These are phyloP conservation scores for Phytophthora pini DNA, from an alignment of 352 stramenopile genomes.

Conservation along the genomic window DNA sequence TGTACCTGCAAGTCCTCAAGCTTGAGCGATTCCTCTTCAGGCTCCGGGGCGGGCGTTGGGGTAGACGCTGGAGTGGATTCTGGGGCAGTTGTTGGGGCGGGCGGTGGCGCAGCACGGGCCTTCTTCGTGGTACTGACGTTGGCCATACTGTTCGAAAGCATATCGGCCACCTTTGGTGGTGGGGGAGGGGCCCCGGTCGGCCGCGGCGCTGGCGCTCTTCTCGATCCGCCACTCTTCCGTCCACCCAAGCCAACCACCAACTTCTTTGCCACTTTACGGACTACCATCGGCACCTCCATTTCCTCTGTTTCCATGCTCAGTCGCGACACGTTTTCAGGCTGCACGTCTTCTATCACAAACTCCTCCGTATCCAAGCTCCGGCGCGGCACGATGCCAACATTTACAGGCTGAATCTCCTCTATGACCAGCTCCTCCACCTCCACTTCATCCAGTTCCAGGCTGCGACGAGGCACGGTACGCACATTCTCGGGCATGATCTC, in stretches of 20 bases:
- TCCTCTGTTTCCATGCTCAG: constrained; percentile 31
- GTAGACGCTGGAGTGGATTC: neutral
- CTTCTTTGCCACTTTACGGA: constrained; percentile 55
- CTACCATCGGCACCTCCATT: constrained; percentile 50
- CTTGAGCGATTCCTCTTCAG: constrained; percentile 53
- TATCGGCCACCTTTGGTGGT: constrained; percentile 36
- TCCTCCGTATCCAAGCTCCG: constrained; percentile 21
- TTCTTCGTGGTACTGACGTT: constrained; percentile 30
- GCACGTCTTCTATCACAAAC: constrained; percentile 18
- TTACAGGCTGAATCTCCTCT: constrained; percentile 37
- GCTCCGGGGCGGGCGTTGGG: constrained; percentile 1
- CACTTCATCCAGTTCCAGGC: constrained; percentile 31
- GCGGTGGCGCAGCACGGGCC: constrained; percentile 19
- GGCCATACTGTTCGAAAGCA: constrained; percentile 43
- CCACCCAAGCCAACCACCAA: constrained; percentile 46
- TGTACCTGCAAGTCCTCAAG: constrained; percentile 73
- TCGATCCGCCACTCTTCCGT: constrained; percentile 37
- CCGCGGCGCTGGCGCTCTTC: constrained; percentile 26
- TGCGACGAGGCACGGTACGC: constrained; percentile 32
- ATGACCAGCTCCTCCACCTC: constrained; percentile 35
- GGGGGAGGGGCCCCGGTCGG: constrained; percentile 27
- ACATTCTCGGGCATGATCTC: constrained; percentile 51
- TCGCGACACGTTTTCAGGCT: constrained; percentile 18
- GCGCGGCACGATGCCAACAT: constrained; percentile 27
- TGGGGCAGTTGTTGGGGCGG: constrained; percentile 6